Evolutionary conservation across 345 rosid species (phyloP).

Genomic region (Excoecaria agallocha): DNA sequence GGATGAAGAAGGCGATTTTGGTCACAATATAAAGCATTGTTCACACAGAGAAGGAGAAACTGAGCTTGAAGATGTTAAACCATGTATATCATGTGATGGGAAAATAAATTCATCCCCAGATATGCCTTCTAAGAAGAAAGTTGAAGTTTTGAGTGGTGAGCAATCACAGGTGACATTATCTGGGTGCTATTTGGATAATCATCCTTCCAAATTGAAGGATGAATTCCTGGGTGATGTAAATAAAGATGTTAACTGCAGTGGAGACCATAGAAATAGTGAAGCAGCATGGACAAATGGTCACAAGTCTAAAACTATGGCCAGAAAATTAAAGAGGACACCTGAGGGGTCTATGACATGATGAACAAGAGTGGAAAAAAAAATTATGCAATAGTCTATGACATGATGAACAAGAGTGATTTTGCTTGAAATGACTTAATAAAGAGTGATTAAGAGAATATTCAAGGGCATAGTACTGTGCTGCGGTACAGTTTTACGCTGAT

Average conservation of each 20-base stretch:
- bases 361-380: no score
- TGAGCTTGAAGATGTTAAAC: conserved; percentile 50
- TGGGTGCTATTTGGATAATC: conserved; percentile 29
- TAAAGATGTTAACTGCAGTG: conserved; percentile 25
- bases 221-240: conserved; percentile 40
- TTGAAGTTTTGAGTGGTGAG: conserved; percentile 34
- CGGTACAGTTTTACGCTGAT: no score
- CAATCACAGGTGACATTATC: conserved; percentile 34
- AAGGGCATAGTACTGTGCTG: no score
- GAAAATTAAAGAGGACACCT: conserved; percentile 36
- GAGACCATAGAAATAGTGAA: conserved; percentile 35
- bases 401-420: no score
- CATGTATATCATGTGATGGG: conserved; percentile 33
- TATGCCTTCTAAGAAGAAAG: conserved; percentile 43
- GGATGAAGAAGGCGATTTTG: conserved; percentile 35
- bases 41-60: conserved; percentile 34
- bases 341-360: no score
- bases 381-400: no score
- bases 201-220: conserved; percentile 31
- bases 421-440: no score
- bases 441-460: no score
- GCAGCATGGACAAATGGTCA: conserved; percentile 39
- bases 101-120: conserved; percentile 35
- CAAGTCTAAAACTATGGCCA: conserved; percentile 34
- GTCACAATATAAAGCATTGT: conserved; percentile 37